A percentile compares a stretch with the other conserved stretches of the same genome.
Evolutionary conservation across 768 basidiomycete genomes (phyloP).

Genomic region (Boletus rubroflammeus): DNA sequence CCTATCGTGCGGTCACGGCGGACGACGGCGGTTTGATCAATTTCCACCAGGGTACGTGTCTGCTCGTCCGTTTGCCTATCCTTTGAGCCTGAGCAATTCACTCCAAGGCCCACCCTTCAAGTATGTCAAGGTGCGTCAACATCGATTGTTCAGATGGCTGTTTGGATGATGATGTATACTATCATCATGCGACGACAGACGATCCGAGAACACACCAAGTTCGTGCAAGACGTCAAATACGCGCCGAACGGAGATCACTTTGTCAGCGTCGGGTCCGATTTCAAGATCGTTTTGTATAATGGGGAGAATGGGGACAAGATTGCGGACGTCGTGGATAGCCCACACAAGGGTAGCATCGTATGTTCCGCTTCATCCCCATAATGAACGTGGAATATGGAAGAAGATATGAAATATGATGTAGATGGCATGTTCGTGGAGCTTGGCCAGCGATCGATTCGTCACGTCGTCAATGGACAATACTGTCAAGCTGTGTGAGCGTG

Average conservation of each 20-base stretch:
- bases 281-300: slow-evolving; percentile 84
- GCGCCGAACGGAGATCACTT: slow-evolving; percentile 80
- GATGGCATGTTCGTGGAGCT: slow-evolving; percentile 81
- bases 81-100: not conserved
- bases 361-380: slow-evolving; percentile 27
- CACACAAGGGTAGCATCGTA: slow-evolving; percentile 76
- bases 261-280: slow-evolving; percentile 86
- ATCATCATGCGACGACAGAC: slow-evolving; percentile 40
- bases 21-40: slow-evolving; percentile 79
- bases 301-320: slow-evolving; percentile 83
- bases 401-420: slow-evolving; percentile 20
- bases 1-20: slow-evolving; percentile 87
- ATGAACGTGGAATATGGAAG: not conserved
- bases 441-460: slow-evolving; percentile 66
- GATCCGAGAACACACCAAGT: slow-evolving; percentile 86
- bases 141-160: not conserved
- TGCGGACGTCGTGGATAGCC: slow-evolving; percentile 60
- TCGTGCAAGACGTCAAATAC: slow-evolving; percentile 88
- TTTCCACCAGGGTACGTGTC: slow-evolving; percentile 72
- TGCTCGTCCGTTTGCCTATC: not conserved
- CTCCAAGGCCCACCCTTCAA: slow-evolving; percentile 77
- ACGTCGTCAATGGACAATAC: slow-evolving; percentile 86
- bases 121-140: slow-evolving; percentile 63
- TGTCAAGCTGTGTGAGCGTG: slow-evolving; percentile 70
- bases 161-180: not conserved